Conservation (phyloP, 345 rosid genomes). For the Carallia brachiata region DNA sequence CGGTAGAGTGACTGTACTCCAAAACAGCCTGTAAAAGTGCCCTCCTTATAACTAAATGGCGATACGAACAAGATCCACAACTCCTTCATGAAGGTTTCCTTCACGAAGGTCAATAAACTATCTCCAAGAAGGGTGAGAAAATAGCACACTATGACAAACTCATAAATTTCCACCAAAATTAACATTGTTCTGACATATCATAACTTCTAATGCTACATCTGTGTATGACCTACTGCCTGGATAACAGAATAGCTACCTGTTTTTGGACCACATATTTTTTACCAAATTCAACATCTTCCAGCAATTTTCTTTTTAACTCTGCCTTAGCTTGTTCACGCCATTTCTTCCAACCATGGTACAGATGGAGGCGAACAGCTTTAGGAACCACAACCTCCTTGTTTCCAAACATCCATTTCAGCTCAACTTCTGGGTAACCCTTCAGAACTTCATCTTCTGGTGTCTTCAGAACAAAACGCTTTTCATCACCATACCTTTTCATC, state of each 20-base stretch:
- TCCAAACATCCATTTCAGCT: slow-evolving; percentile 94
- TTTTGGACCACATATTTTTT: slow-evolving; percentile 64
- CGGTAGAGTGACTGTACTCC: too few species aligned
- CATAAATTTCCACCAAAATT: slow-evolving; percentile 3
- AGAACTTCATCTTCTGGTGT: slow-evolving; percentile 73
- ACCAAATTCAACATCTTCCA: slow-evolving; percentile 80
- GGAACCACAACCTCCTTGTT: slow-evolving; percentile 84
- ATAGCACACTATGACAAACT: neutral
- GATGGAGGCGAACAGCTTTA: slow-evolving; percentile 65
- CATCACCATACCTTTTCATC: slow-evolving; percentile 73
- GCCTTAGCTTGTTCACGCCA: slow-evolving; percentile 93
- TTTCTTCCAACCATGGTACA: slow-evolving; percentile 90
- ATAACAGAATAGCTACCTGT: slow-evolving; percentile 52
- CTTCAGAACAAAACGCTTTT: slow-evolving; percentile 59
- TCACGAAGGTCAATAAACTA: too few species aligned
- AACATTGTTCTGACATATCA: slow-evolving; percentile 1
- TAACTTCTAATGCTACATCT: neutral
- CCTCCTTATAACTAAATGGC: slow-evolving; percentile 4
- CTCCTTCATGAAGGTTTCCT: too few species aligned
- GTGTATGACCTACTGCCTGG: neutral
- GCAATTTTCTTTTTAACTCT: slow-evolving; percentile 61
- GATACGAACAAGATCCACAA: neutral
- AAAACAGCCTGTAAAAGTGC: neutral
- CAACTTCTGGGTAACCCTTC: slow-evolving; percentile 86
- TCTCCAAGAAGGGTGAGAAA: neutral